phyloP scores from a whole-genome alignment of 1,284 basidiomycete species.

The Wallemia hederae region DNA sequence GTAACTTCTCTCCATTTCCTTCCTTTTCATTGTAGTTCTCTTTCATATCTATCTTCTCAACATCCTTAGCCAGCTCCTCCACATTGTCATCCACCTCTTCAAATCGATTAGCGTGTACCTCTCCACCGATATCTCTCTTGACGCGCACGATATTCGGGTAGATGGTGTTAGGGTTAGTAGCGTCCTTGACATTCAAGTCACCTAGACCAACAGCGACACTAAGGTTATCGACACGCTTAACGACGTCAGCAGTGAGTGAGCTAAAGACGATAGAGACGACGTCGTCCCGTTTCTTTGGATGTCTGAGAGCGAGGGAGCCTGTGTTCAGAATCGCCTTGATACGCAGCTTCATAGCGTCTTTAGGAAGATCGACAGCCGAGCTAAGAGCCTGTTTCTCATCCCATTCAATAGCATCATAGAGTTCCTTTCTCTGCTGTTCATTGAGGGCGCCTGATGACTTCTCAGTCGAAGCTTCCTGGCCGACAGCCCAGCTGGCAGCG shows the following conservation, averaged over 20 bases:
- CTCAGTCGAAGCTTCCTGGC: conserved; percentile 12
- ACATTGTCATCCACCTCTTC: conserved; percentile 12
- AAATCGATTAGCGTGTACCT: conserved; percentile 8
- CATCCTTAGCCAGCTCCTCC: conserved; percentile 13
- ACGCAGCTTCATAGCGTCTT: conserved; percentile 52
- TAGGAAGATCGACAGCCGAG: conserved; percentile 31
- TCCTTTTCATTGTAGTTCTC: conserved; percentile 12
- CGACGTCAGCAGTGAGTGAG: conserved; percentile 50
- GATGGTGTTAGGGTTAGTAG: conserved; percentile 48
- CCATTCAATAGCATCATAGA: conserved; percentile 83
- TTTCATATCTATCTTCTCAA: conserved; percentile 8
- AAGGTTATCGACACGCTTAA: conserved; percentile 63
- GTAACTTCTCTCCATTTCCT: no score
- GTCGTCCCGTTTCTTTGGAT: conserved; percentile 38
- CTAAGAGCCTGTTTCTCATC: conserved; percentile 52
- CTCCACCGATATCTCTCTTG: conserved; percentile 26
- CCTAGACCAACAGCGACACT: conserved; percentile 60
- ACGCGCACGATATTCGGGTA: conserved; percentile 85
- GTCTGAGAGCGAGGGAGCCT: conserved; percentile 54
- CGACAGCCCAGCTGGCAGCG: conserved; percentile 17
- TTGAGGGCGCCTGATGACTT: conserved; percentile 31
- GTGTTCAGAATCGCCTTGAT: conserved; percentile 50
- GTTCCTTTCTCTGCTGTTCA: conserved; percentile 69
- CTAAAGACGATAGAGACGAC: conserved; percentile 74
- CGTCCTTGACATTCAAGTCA: conserved; percentile 70